Evolutionary conservation across 441 rosid genomes (phyloP).

Genomic region (Croton setiger): DNA sequence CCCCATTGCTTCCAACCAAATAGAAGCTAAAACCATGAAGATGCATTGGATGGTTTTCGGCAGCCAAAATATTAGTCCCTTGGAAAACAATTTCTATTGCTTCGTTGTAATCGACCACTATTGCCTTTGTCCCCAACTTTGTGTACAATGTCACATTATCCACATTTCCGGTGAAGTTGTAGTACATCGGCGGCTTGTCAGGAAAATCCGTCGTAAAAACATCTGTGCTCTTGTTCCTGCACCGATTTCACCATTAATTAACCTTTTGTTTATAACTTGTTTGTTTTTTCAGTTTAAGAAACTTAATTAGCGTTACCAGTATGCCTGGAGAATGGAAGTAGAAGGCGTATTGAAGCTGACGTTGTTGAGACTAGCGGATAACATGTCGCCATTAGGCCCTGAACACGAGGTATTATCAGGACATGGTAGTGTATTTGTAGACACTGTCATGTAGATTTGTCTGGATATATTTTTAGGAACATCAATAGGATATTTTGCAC

Average conservation of each 20-base stretch:
- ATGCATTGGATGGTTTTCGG: slow-evolving; percentile 39
- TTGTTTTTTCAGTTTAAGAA: too few species aligned
- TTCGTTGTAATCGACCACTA: slow-evolving; percentile 23
- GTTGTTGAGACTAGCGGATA: slow-evolving; percentile 35
- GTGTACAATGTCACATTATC: slow-evolving; percentile 1
- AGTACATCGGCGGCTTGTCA: slow-evolving; percentile 10
- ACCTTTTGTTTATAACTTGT: too few species aligned
- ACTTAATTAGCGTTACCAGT: slow-evolving; percentile 3
- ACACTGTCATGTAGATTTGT: slow-evolving; percentile 22
- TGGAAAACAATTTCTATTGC: slow-evolving; percentile 35
- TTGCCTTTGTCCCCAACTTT: slow-evolving; percentile 22
- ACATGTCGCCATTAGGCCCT: not conserved
- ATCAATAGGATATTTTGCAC: slow-evolving; percentile 33
- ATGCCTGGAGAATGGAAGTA: slow-evolving; percentile 34
- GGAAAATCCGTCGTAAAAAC: slow-evolving; percentile 31
- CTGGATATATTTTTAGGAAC: slow-evolving; percentile 42
- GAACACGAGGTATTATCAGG: slow-evolving; percentile 17
- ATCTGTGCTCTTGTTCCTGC: slow-evolving; percentile 11
- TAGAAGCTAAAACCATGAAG: slow-evolving; percentile 43
- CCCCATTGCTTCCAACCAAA: slow-evolving; percentile 32
- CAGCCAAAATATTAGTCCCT: slow-evolving; percentile 26
- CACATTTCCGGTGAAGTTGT: slow-evolving; percentile 30
- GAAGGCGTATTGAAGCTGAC: slow-evolving; percentile 23
- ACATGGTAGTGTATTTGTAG: slow-evolving; percentile 27
- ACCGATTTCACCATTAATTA: too few species aligned